Conservation (phyloP, 2,329 filamentous ascomycete genomes). For the Tolypocladium ovalisporum region DNA sequence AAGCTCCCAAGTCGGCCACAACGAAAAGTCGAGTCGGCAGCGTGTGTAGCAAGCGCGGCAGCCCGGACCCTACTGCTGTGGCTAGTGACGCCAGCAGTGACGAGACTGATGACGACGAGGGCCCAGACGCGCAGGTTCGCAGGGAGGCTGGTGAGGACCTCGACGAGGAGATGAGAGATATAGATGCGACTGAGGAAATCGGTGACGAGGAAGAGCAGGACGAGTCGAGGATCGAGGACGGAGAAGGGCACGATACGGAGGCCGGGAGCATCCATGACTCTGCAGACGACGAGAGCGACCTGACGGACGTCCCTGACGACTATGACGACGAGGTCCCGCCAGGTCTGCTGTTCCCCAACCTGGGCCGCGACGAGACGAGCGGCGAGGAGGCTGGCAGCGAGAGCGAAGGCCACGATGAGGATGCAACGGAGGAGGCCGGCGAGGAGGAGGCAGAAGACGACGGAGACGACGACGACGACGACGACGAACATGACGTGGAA, state of each 20-base stretch:
- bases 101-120: conserved; percentile 28
- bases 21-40: conserved; percentile 40
- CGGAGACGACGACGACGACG: conserved; percentile 3
- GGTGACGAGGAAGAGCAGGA: conserved; percentile 17
- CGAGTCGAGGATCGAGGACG: conserved; percentile 16
- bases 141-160: conserved; percentile 21
- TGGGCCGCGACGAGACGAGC: conserved; percentile 19
- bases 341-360: conserved; percentile 40
- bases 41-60: conserved; percentile 37
- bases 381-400: conserved; percentile 23
- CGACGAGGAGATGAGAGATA: conserved; percentile 34
- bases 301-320: conserved; percentile 51
- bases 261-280: conserved; percentile 51
- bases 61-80: conserved; percentile 24
- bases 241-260: conserved; percentile 13
- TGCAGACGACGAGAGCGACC: conserved; percentile 58
- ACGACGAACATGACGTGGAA: conserved; percentile 3
- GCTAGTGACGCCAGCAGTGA: conserved; percentile 27
- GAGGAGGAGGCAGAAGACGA: conserved; percentile 8
- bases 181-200: conserved; percentile 17
- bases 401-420: conserved; percentile 23
- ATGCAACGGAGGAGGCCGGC: conserved; percentile 14
- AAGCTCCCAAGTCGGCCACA: conserved; percentile 32
- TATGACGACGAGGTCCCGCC: conserved; percentile 47
- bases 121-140: conserved; percentile 26